phyloP scores from a whole-genome alignment of 108 stramenopile species.

The Licmophora abbreviata region DNA sequence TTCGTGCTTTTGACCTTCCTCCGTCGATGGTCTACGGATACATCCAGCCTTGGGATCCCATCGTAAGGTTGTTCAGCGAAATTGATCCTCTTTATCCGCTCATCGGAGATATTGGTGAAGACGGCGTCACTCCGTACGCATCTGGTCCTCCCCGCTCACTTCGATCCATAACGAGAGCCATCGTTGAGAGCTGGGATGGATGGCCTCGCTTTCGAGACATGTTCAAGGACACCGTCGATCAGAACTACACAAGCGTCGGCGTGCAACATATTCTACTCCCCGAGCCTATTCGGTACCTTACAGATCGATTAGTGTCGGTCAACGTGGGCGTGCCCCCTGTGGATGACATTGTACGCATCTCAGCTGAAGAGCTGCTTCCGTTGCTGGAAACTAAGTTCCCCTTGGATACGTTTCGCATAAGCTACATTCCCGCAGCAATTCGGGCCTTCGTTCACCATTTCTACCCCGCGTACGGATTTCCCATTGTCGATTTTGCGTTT shows the following conservation, averaged over 20 bases:
- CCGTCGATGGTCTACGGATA: constrained; percentile 52
- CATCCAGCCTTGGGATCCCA: constrained; percentile 82
- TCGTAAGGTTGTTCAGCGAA: constrained; percentile 49
- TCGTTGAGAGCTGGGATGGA: constrained; percentile 68
- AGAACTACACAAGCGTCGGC: constrained; percentile 49
- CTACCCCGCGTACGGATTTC: constrained; percentile 64
- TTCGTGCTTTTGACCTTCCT: constrained; percentile 52
- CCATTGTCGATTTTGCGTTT: constrained; percentile 33
- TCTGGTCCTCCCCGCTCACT: constrained; percentile 70
- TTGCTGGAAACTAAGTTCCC: constrained; percentile 55
- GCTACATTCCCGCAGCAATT: constrained; percentile 67
- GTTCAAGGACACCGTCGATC: constrained; percentile 24
- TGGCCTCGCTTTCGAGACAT: constrained; percentile 75
- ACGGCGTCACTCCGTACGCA: constrained; percentile 57
- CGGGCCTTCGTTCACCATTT: constrained; percentile 86
- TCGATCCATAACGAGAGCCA: constrained; percentile 52
- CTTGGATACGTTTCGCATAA: constrained; percentile 69
- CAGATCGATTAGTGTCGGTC: constrained; percentile 64
- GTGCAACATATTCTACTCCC: constrained; percentile 63
- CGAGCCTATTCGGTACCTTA: constrained; percentile 61
- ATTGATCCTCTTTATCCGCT: constrained; percentile 81
- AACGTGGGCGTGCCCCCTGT: constrained; percentile 61
- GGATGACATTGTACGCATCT: constrained; percentile 42
- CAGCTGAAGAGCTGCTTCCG: constrained; percentile 46
- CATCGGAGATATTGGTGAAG: constrained; percentile 70